Conservation (phyloP, 495 filamentous ascomycete genomes). For the Poronia punctata region DNA sequence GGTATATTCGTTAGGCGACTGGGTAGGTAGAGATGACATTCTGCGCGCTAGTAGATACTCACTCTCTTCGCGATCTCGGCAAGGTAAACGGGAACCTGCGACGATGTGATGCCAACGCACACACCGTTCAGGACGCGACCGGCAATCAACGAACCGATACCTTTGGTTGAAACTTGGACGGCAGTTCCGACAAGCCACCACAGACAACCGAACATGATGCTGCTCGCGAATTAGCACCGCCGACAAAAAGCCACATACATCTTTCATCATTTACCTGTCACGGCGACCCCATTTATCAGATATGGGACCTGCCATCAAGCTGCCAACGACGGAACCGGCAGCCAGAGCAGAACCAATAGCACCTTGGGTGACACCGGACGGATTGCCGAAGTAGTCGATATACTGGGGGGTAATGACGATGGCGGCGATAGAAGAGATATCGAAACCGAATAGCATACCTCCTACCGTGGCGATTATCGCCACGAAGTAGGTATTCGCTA, state of each 20-base stretch:
- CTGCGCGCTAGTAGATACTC: conserved; percentile 30
- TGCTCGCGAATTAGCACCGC: conserved; percentile 10
- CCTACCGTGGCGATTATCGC: conserved; percentile 56
- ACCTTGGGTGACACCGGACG: conserved; percentile 56
- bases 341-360: conserved; percentile 60
- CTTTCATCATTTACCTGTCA: conserved; percentile 24
- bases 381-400: conserved; percentile 57
- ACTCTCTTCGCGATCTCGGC: conserved; percentile 64
- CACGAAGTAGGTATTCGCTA: conserved; percentile 53
- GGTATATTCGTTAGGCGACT: background rate
- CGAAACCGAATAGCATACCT: conserved; percentile 58
- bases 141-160: conserved; percentile 56
- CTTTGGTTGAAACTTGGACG: conserved; percentile 56
- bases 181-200: conserved; percentile 67
- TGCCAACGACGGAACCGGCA: conserved; percentile 60
- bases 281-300: conserved; percentile 62
- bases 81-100: conserved; percentile 76
- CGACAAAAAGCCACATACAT: background rate
- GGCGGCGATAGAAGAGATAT: conserved; percentile 65
- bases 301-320: conserved; percentile 55
- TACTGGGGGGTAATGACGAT: conserved; percentile 67
- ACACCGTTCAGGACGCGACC: conserved; percentile 68
- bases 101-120: conserved; percentile 67
- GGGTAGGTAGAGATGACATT: background rate
- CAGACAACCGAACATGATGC: conserved; percentile 58